These are phyloP conservation scores for Cyberlindnera misumaiensis DNA, from an alignment of 805 yeast genomes.

Conservation along the genomic window DNA sequence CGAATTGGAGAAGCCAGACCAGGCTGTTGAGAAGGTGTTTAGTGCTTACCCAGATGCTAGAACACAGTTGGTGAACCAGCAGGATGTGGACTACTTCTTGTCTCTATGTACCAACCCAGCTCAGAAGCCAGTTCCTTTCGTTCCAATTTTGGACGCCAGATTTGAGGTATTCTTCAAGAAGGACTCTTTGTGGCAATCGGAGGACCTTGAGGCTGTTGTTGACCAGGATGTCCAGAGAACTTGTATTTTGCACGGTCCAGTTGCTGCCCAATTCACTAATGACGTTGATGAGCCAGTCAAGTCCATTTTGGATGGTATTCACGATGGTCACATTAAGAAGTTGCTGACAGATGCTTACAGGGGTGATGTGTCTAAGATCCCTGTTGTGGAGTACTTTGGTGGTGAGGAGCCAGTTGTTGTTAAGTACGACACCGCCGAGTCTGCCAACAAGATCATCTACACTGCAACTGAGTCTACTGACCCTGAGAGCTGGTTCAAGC, in stretches of 20 bases:
- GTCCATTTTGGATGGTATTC: constrained; percentile 81
- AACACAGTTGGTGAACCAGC: constrained; percentile 83
- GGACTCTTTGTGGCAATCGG: constrained; percentile 98
- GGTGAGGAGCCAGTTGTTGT: constrained; percentile 45
- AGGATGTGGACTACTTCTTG: constrained; percentile 91
- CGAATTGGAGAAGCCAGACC: constrained; percentile 63
- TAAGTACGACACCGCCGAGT: constrained; percentile 26
- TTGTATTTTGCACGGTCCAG: constrained; percentile 98
- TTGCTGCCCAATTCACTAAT: constrained; percentile 88
- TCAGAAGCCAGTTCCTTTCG: constrained; percentile 97
- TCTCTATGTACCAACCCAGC: constrained; percentile 71
- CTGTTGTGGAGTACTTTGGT: constrained; percentile 86
- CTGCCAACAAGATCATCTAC: constrained; percentile 30
- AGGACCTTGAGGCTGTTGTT: constrained; percentile 91
- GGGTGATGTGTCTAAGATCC: constrained; percentile 67
- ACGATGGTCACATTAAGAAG: constrained; percentile 77
- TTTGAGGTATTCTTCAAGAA: constrained; percentile 96
- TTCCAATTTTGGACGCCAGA: constrained; percentile 90
- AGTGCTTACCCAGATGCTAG: constrained; percentile 66
- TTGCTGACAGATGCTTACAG: constrained; percentile 64
- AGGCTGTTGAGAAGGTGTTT: constrained; percentile 53
- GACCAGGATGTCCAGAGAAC: constrained; percentile 96
- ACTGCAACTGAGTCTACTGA: constrained; percentile 31
- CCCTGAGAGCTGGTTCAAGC: constrained; percentile 58
- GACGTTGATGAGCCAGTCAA: constrained; percentile 88